phyloP scores from a whole-genome alignment of 2,329 filamentous ascomycete genomes.

The Hymenotorrendiella dingleyae region DNA sequence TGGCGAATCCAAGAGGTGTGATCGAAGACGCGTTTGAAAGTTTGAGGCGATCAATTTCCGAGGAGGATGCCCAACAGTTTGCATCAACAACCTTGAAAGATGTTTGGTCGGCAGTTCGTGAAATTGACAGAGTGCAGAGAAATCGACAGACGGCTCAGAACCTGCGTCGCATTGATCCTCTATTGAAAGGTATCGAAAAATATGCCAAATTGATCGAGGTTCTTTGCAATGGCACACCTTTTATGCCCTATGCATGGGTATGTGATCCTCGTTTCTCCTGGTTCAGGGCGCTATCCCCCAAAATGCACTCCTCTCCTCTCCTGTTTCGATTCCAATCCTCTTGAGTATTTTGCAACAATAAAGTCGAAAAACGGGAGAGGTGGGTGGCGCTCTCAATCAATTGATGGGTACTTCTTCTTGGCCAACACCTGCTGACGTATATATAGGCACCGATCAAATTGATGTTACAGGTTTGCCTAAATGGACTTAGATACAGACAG shows the following conservation, averaged over 20 bases:
- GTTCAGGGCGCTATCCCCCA: too few relatives aligned
- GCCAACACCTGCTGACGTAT: constrained; percentile 1
- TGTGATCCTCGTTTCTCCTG: neutral
- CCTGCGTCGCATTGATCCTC: constrained; percentile 37
- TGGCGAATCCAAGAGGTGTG: constrained; percentile 3
- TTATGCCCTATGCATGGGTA: constrained; percentile 39
- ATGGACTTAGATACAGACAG: neutral
- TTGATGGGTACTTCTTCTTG: too few relatives aligned
- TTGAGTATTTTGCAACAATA: too few relatives aligned
- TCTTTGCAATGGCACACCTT: constrained; percentile 42
- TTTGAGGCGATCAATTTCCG: constrained; percentile 8
- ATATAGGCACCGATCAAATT: constrained; percentile 12
- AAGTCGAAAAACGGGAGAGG: too few relatives aligned
- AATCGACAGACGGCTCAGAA: constrained; percentile 36
- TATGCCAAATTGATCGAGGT: constrained; percentile 38
- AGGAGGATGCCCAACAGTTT: constrained; percentile 12
- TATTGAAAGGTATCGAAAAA: constrained; percentile 37
- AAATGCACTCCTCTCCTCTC: too few relatives aligned
- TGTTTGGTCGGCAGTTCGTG: constrained; percentile 32
- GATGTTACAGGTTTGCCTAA: constrained; percentile 8
- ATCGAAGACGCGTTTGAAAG: constrained; percentile 12
- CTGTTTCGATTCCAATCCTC: too few relatives aligned
- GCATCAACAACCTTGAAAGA: constrained; percentile 31
- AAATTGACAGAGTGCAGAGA: constrained; percentile 37
- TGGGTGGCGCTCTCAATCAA: too few relatives aligned